Base-by-base conservation (phyloP, 2,329 filamentous ascomycete genomes). In the Chaetomiaceae sp. region DNA sequence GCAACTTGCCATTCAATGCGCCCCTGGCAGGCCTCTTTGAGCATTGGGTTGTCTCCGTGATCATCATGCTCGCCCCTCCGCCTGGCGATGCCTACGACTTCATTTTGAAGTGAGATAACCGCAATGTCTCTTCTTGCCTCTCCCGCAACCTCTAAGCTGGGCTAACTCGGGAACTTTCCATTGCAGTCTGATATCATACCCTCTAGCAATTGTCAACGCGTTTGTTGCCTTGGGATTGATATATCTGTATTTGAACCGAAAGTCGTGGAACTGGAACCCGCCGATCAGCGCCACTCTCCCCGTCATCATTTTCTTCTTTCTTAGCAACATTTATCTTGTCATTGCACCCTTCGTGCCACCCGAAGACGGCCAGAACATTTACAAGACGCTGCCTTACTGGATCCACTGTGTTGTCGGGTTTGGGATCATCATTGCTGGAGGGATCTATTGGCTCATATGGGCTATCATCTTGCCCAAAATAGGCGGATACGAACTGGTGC, bases 61-160 rank as follows among this genome's bases (percentile, higher is more conserved):
- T 86, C 52, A 82, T 85, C 62, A 84, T 87, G 66, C 70, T 87
- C 2, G 83, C 81, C 0, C 82, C 84, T 32, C 84, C 84, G 2
- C 81, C 83, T 2, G 84, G 82, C 32, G 82, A 85, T 66, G 82
- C 82, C 0, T 86, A 84, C 67, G 83, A 82, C 69, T 85, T 84
- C 61, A 73, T 80, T 42, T 69, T 80, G 55, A 80, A 82, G 75
- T 79, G 71, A 63, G 73, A 21, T 7, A 34, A 25, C 27, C 18
- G 18, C 64, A 7, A 9, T 27, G 33, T 33, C 47, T 54, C 54
- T 20, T 4, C 30, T 13, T 43, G 7, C 10, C 7, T n/a, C 5
- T 10, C 25, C 23, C 8, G 10, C 25, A 10, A 2, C 8, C 23
- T 16, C 18, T 5, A 33, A 40, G 47, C 42, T 51, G 4, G 8